phyloP scores from a whole-genome alignment of 202 grass and related monocot genomes.

The Zoysia matrella region DNA sequence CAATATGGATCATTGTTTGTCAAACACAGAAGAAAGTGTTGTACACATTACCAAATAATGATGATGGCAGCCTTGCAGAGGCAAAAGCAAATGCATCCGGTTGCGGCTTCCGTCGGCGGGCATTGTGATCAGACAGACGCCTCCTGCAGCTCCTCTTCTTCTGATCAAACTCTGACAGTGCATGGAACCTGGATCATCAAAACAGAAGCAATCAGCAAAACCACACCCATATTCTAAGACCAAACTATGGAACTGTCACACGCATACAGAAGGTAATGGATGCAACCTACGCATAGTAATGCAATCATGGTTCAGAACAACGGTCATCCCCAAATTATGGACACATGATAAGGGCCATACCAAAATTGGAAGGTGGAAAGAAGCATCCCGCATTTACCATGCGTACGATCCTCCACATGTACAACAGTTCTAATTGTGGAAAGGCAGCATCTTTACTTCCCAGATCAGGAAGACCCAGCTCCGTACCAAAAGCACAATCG shows the following conservation, averaged over 20 bases:
- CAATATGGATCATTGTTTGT: not conserved
- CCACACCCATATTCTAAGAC: not conserved
- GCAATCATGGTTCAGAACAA: conserved; percentile 24
- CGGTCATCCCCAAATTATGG: conserved; percentile 32
- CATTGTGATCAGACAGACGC: conserved; percentile 86
- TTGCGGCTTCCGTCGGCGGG: conserved; percentile 81
- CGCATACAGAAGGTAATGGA: conserved; percentile 9
- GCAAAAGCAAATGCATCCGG: conserved; percentile 69
- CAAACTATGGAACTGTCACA: not conserved
- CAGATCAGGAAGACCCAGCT: conserved; percentile 47
- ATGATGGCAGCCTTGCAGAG: conserved; percentile 56
- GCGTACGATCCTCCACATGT: conserved; percentile 47
- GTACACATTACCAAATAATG: conserved; percentile 69
- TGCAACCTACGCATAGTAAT: conserved; percentile 37
- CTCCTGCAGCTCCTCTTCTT: no score
- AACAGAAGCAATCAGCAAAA: conserved; percentile 46
- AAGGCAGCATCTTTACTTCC: conserved; percentile 40
- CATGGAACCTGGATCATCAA: conserved; percentile 60
- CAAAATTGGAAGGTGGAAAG: conserved; percentile 53
- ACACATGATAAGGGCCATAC: conserved; percentile 37
- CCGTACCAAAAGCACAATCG: conserved; percentile 27
- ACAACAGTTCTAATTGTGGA: conserved; percentile 41
- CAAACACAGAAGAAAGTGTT: not conserved
- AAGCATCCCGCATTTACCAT: conserved; percentile 30
- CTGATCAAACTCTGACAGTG: no score